phyloP scores from a whole-genome alignment of 2,329 filamentous ascomycete species.

The Neofusicoccum umdonicola region DNA sequence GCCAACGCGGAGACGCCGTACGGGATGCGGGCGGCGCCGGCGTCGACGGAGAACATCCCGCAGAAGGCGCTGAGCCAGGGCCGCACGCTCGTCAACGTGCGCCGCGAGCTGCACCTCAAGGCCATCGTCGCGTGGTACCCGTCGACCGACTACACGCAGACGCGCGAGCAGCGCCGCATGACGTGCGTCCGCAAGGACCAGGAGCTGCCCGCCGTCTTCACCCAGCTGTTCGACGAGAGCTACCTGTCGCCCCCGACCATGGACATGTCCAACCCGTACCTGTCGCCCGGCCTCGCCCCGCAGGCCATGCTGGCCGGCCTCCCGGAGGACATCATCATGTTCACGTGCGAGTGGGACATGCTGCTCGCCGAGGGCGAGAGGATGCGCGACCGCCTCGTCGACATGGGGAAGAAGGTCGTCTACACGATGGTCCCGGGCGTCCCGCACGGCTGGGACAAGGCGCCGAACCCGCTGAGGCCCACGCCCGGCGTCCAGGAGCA shows the following conservation, averaged over 20 bases:
- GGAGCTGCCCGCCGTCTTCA: constrained; percentile 51
- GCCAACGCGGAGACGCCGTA: constrained; percentile 24
- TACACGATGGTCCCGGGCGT: constrained; percentile 60
- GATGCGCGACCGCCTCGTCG: constrained; percentile 59
- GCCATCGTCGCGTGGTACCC: constrained; percentile 63
- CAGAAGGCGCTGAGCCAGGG: constrained; percentile 13
- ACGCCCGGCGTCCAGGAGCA: constrained; percentile 52
- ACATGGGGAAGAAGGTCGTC: constrained; percentile 55
- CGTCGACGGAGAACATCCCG: constrained; percentile 10
- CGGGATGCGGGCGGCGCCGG: constrained; percentile 10
- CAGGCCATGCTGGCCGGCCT: constrained; percentile 53
- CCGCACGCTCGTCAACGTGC: constrained; percentile 16
- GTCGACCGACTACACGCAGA: constrained; percentile 60
- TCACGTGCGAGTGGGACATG: constrained; percentile 67
- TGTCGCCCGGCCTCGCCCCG: constrained; percentile 57
- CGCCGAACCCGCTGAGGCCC: constrained; percentile 58
- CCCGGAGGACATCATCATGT: constrained; percentile 60
- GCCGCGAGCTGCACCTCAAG: constrained; percentile 48
- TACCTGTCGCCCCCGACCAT: constrained; percentile 48
- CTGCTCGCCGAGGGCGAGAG: constrained; percentile 60
- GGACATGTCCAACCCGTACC: constrained; percentile 56
- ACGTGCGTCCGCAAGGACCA: constrained; percentile 54
- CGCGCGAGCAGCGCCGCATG: constrained; percentile 57
- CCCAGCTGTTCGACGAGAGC: constrained; percentile 53
- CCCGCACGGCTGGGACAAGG: constrained; percentile 66